phyloP scores from a whole-genome alignment of 192 early-diverging fungal genomes.

The Neocallimastix lanati region DNA sequence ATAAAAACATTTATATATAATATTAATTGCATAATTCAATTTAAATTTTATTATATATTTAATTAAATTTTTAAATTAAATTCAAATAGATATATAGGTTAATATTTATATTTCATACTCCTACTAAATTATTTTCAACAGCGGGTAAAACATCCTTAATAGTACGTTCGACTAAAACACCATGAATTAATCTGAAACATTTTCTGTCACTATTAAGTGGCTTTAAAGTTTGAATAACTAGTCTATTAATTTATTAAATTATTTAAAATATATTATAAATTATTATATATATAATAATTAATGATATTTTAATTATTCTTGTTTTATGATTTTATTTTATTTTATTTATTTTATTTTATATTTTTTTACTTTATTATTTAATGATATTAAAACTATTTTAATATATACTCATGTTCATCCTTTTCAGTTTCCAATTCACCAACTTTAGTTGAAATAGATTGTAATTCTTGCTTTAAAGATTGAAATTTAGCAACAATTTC shows the following conservation, averaged over 20 bases:
- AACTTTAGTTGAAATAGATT: constrained; percentile 69
- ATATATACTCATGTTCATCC: constrained; percentile 73
- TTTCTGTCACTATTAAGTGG: constrained; percentile 65
- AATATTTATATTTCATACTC: constrained; percentile 22
- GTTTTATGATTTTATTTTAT: background rate
- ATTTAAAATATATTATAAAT: background rate
- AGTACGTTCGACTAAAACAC: constrained; percentile 82
- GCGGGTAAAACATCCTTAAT: constrained; percentile 81
- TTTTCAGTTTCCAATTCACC: constrained; percentile 83
- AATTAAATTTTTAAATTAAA: background rate
- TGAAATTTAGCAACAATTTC: constrained; percentile 31
- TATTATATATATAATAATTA: too few species aligned
- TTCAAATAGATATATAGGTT: too few species aligned
- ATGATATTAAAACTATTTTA: too few species aligned
- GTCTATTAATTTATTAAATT: constrained; percentile 26
- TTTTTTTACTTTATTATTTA: too few species aligned
- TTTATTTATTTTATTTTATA: background rate
- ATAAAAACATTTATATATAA: too few species aligned
- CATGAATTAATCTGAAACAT: constrained; percentile 84
- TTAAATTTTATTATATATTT: background rate
- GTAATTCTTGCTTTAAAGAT: constrained; percentile 54
- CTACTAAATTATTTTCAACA: constrained; percentile 66
- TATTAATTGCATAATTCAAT: background rate
- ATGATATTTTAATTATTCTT: too few species aligned
- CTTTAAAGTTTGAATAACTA: constrained; percentile 83